A percentile compares a stretch with the other conserved stretches of the same genome.
These are phyloP conservation scores for Acanthamoeba rhysodes DNA, from an alignment of 208 protist genomes.

Conservation along the genomic window DNA sequence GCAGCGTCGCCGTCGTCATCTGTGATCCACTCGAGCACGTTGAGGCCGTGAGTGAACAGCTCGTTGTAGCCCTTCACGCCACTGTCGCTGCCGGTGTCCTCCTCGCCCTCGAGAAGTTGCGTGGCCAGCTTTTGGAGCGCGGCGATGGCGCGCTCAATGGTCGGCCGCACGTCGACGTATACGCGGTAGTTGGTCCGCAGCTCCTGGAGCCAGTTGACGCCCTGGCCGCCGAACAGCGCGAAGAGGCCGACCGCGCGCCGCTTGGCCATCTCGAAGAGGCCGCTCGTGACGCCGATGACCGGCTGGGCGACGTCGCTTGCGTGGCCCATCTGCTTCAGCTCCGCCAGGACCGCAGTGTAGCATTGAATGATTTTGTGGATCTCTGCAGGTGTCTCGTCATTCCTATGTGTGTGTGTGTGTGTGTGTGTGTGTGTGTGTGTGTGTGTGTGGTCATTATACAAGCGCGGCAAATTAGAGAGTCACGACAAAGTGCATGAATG, in stretches of 20 bases:
- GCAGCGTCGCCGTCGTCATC: not conserved
- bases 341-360: constrained; percentile 16
- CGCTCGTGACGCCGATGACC: constrained; percentile 17
- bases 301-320: not conserved
- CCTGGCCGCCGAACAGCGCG: constrained; percentile 76
- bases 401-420: not conserved
- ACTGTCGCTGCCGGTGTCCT: not conserved
- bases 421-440: not conserved
- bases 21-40: constrained; percentile 71
- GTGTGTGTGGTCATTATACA: not conserved
- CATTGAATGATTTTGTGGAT: constrained; percentile 48
- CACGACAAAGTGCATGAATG: not conserved
- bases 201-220: constrained; percentile 74
- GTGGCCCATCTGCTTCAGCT: constrained; percentile 49
- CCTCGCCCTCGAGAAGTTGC: not conserved
- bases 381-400: constrained; percentile 55
- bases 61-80: constrained; percentile 54
- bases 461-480: not conserved
- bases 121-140: constrained; percentile 10
- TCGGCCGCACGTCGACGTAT: constrained; percentile 71
- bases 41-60: constrained; percentile 61
- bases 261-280: constrained; percentile 63
- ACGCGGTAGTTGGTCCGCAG: constrained; percentile 72
- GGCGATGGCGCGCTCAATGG: constrained; percentile 65
- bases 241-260: constrained; percentile 32